Evolutionary conservation across 2,329 filamentous ascomycete genomes (phyloP).

Genomic region (Helminthosporium solani): DNA sequence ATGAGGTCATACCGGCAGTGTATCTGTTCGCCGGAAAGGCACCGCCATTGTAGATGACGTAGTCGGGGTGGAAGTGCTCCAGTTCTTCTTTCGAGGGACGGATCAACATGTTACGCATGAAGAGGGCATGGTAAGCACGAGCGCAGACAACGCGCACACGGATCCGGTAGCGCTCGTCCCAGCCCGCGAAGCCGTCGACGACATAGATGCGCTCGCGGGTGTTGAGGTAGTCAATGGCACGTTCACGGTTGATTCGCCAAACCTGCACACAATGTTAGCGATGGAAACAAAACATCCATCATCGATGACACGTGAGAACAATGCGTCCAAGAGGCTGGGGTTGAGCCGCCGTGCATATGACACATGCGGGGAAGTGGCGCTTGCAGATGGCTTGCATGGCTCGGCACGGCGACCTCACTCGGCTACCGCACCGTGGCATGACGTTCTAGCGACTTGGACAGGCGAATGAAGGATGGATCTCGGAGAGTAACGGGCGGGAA

Average conservation of each 20-base stretch:
- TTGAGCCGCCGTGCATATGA: slow-evolving; percentile 23
- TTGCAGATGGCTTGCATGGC: slow-evolving; percentile 30
- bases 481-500: slow-evolving; percentile 15
- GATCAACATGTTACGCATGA: slow-evolving; percentile 99
- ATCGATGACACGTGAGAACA: slow-evolving; percentile 21
- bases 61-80: slow-evolving; percentile 97
- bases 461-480: slow-evolving; percentile 19
- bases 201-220: slow-evolving; percentile 99
- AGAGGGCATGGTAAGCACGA: slow-evolving; percentile 97
- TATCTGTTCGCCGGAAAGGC: slow-evolving; percentile 98
- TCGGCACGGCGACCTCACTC: slow-evolving; percentile 23
- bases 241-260: slow-evolving; percentile 99
- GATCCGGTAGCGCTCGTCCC: slow-evolving; percentile 98
- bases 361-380: slow-evolving; percentile 38
- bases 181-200: slow-evolving; percentile 93
- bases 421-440: slow-evolving; percentile 36
- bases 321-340: slow-evolving; percentile 10
- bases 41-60: slow-evolving; percentile 99
- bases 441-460: slow-evolving; percentile 36
- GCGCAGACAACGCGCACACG: slow-evolving; percentile 97
- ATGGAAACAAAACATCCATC: slow-evolving; percentile 13
- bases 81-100: slow-evolving; percentile 87
- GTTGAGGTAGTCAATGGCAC: slow-evolving; percentile 98
- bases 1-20: slow-evolving; percentile 97
- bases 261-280: slow-evolving; percentile 61